Base-by-base conservation (phyloP, 495 filamentous ascomycete species). In the Clohesyomyces aquaticus region DNA sequence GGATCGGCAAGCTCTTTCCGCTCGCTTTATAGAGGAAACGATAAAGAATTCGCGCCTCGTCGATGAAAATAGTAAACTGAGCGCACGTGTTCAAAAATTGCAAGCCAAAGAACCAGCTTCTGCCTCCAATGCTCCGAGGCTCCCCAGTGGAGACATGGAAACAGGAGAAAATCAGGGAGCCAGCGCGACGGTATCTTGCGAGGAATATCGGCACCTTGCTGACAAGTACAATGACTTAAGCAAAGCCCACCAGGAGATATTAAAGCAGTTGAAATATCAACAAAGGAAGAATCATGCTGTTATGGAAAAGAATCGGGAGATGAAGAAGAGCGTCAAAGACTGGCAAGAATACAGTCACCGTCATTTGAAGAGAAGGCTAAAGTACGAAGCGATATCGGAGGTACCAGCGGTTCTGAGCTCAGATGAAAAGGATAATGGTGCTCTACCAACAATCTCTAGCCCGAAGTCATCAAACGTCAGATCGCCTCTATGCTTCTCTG, bases 151-250 rank as follows among this genome's bases (percentile, higher is more conserved):
- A 14, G 51, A 19, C 14, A 0, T 16, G 11, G n/a, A 27, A 57
- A 22, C 21, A 48, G 8, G 23, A 46, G 19, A 54, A 58, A 2
- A 52, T 14, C 1, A 32, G 6, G 38, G 52, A 8, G 29, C 51
- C 26, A 2, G 55, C 4, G 62, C 48, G 3, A 66, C 29, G 21
- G 54, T 71, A 12, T 28, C 60, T 0, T 19, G 35, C 14, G 46
- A 61, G n/a, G 59, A 65, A 25, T 65, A 68, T 55, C 55, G 50
- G 8, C 19, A 58, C 32, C 43, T 74, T 3, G 22, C 55, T n/a
- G 60, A 50, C 14, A 71, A 74, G 62, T 69, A 68, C 52, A 61
- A 70, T 29, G 55, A 65, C 4, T 48, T 72, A 14, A 53, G 48
- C 52, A 49, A 69, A 48, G 28, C 4, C 26, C 42, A 63, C 42